phyloP scores from a whole-genome alignment of 257 asterid genomes.

The Solanum dulcamara region DNA sequence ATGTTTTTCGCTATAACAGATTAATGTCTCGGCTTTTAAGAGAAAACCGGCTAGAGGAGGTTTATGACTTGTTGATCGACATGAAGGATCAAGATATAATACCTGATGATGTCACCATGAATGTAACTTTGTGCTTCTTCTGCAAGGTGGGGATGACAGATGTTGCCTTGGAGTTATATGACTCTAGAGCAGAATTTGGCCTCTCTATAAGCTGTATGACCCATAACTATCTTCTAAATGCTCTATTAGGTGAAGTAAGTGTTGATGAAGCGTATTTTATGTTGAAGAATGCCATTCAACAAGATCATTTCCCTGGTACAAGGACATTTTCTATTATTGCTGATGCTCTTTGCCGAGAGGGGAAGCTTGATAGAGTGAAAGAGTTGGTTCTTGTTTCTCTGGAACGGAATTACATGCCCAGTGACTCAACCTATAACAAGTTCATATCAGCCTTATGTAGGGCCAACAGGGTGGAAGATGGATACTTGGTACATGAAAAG shows the following conservation, averaged over 20 bases:
- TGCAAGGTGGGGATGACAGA: conserved; percentile 72
- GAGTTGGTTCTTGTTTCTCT: conserved; percentile 44
- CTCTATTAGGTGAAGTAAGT: conserved; percentile 47
- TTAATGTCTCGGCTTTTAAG: conserved; percentile 53
- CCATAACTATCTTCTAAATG: conserved; percentile 64
- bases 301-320: conserved; percentile 50
- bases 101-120: conserved; percentile 65
- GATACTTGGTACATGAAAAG: conserved; percentile 39
- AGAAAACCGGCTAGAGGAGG: conserved; percentile 60
- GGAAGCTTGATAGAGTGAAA: conserved; percentile 54
- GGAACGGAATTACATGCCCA: conserved; percentile 34
- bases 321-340: conserved; percentile 43
- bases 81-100: conserved; percentile 45
- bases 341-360: conserved; percentile 58
- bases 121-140: conserved; percentile 60
- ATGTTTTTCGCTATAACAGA: conserved; percentile 43
- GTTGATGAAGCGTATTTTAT: conserved; percentile 41
- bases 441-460: conserved; percentile 55
- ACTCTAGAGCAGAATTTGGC: conserved; percentile 57
- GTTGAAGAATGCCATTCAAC: conserved; percentile 37
- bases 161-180: conserved; percentile 55
- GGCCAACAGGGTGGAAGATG: conserved; percentile 51
- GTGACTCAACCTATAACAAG: conserved; percentile 29
- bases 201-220: conserved; percentile 63
- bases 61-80: conserved; percentile 63